Conservation (phyloP, 805 yeast genomes). For the Metschnikowia picachoensis region DNA sequence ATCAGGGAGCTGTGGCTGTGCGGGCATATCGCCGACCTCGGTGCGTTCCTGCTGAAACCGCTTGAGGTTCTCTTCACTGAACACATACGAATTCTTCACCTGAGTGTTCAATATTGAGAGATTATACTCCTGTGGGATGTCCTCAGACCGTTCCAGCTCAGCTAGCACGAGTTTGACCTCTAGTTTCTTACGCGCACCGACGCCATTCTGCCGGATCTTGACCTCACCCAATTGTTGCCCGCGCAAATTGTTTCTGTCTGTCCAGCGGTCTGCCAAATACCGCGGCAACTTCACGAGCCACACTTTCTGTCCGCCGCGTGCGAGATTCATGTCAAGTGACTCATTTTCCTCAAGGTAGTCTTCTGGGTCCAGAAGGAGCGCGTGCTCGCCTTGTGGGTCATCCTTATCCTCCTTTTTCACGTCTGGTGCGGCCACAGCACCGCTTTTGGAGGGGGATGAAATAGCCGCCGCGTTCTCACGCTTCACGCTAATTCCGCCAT, state of each 20-base stretch:
- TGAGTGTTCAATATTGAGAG: conserved; percentile 70
- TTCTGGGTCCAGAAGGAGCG: conserved; percentile 41
- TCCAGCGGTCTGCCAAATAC: conserved; percentile 80
- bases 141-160: conserved; percentile 25
- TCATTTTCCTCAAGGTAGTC: conserved; percentile 54
- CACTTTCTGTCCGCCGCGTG: conserved; percentile 61
- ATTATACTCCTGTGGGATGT: conserved; percentile 81
- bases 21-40: conserved; percentile 50
- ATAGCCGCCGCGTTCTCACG: conserved; percentile 4
- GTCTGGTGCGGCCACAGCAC: not conserved
- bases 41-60: conserved; percentile 40
- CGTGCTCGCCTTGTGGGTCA: conserved; percentile 23
- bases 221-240: conserved; percentile 83
- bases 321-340: conserved; percentile 71
- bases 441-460: not conserved
- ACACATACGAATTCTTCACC: conserved; percentile 82
- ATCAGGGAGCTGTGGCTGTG: conserved; percentile 45
- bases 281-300: conserved; percentile 93
- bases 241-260: conserved; percentile 50
- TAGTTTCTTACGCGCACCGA: conserved; percentile 24
- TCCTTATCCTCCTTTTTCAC: conserved; percentile 9
- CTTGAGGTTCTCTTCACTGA: conserved; percentile 69
- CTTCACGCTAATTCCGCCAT: conserved; percentile 2
- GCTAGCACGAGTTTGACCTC: conserved; percentile 58
- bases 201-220: conserved; percentile 55